Conservation (phyloP, 768 basidiomycete species). For the Neoboletus magnificus region DNA sequence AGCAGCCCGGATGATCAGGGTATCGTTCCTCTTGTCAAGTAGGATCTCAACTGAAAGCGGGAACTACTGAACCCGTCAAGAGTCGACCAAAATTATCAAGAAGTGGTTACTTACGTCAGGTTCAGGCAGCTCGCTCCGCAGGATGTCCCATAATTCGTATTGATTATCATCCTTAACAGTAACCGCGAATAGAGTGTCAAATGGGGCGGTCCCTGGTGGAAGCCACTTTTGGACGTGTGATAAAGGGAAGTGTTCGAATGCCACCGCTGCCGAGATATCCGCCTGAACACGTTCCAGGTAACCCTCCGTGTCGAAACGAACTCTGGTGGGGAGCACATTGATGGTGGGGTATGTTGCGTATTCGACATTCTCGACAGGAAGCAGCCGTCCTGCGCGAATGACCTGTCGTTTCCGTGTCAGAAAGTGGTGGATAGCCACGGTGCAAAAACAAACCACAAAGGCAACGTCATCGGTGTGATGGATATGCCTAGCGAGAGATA, state of each 20-base stretch:
- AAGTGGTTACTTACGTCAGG: conserved; percentile 26
- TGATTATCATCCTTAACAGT: conserved; percentile 21
- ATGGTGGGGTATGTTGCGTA: conserved; percentile 25
- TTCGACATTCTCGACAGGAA: conserved; percentile 25
- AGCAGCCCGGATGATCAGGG: conserved; percentile 20
- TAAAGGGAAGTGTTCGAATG: conserved; percentile 32
- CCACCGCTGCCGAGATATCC: conserved; percentile 26
- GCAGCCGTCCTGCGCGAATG: conserved; percentile 31
- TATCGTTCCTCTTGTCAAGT: conserved; percentile 18
- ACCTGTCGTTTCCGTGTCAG: conserved; percentile 18
- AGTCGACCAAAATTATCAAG: not conserved
- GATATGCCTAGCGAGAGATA: conserved; percentile 23
- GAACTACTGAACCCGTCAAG: conserved; percentile 14
- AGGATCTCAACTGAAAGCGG: conserved; percentile 26
- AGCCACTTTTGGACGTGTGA: conserved; percentile 32
- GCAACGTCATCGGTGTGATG: conserved; percentile 25
- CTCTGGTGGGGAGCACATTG: conserved; percentile 29
- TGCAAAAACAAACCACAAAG: conserved; percentile 30
- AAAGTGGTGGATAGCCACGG: not conserved
- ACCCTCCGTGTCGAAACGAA: conserved; percentile 12
- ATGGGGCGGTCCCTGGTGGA: conserved; percentile 19
- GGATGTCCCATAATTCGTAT: conserved; percentile 22
- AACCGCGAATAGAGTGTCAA: conserved; percentile 33
- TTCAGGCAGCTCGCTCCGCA: conserved; percentile 30
- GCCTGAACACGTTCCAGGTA: conserved; percentile 23